phyloP scores from a whole-genome alignment of 106 monocot species.

The Allium sativum region DNA sequence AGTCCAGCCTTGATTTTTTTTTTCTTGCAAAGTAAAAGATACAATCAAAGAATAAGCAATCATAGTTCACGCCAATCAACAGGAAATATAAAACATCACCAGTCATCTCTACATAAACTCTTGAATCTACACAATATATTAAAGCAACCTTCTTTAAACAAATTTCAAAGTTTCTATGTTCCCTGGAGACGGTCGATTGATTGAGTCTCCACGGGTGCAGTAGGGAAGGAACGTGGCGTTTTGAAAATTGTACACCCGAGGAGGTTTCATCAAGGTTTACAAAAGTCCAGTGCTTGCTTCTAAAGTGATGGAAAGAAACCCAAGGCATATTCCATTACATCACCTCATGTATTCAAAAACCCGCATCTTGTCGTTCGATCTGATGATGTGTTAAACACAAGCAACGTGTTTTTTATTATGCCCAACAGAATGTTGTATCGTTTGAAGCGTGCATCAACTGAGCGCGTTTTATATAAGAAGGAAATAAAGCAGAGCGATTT shows the following conservation, averaged over 20 bases:
- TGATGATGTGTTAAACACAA: not conserved
- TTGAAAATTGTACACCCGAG: constrained; percentile 4
- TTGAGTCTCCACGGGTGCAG: constrained; percentile 2
- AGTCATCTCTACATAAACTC: no score
- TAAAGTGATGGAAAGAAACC: constrained; percentile 7
- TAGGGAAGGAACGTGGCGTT: not conserved
- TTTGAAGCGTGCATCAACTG: not conserved
- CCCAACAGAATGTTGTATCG: not conserved
- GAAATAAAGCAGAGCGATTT: no score
- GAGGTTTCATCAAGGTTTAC: constrained; percentile 4
- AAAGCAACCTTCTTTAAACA: no score
- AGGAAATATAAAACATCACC: no score
- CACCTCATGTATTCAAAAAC: constrained; percentile 1
- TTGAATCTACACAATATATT: no score
- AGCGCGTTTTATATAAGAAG: not conserved
- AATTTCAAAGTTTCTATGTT: no score
- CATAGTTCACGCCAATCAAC: no score
- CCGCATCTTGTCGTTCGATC: not conserved
- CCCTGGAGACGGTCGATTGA: constrained; percentile 3
- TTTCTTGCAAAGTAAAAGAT: no score
- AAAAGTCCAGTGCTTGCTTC: constrained; percentile 1
- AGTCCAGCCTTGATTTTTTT: no score
- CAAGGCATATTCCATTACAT: constrained; percentile 2
- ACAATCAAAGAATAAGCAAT: no score
- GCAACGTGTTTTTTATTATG: constrained; percentile 1